These are phyloP conservation scores for Cyclocybe aegerita DNA, from an alignment of 768 basidiomycete species.

Conservation along the genomic window DNA sequence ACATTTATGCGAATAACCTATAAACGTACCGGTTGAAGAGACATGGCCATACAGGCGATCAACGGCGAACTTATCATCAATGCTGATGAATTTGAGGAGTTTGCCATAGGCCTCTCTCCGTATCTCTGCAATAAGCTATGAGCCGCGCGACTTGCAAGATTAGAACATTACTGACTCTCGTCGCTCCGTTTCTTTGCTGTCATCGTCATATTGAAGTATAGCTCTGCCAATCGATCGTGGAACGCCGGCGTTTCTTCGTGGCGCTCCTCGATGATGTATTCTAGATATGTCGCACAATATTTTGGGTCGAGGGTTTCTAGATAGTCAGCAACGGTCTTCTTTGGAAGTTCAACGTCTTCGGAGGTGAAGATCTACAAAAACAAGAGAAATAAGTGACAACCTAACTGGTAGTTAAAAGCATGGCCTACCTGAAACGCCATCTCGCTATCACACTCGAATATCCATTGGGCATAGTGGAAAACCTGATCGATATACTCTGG, in stretches of 20 bases:
- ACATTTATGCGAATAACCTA: background rate
- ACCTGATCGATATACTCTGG: slow-evolving; percentile 80
- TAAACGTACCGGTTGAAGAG: slow-evolving; percentile 69
- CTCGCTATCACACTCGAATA: slow-evolving; percentile 70
- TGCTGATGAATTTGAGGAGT: slow-evolving; percentile 74
- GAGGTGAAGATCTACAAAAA: slow-evolving; percentile 83
- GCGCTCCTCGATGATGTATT: slow-evolving; percentile 77
- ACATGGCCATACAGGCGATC: slow-evolving; percentile 82
- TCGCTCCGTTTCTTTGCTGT: slow-evolving; percentile 57
- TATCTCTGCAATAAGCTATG: slow-evolving; percentile 35
- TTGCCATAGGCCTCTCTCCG: slow-evolving; percentile 58
- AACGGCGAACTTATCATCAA: slow-evolving; percentile 65
- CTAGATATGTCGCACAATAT: slow-evolving; percentile 79
- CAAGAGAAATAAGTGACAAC: background rate
- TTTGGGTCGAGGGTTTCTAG: slow-evolving; percentile 69
- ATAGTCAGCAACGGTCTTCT: slow-evolving; percentile 70
- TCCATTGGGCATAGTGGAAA: slow-evolving; percentile 81
- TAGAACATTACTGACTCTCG: slow-evolving; percentile 40
- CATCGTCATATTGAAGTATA: slow-evolving; percentile 75
- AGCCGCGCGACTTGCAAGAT: background rate
- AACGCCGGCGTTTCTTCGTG: slow-evolving; percentile 66
- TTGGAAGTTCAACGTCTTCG: slow-evolving; percentile 90
- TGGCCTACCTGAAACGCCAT: slow-evolving; percentile 72
- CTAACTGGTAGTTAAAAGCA: background rate
- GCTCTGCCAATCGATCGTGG: slow-evolving; percentile 87